Percentiles rank a stretch among this genome's conserved stretches.
Evolutionary conservation across 2,329 filamentous ascomycete genomes (phyloP).

Genomic region (Curvularia lunata): DNA sequence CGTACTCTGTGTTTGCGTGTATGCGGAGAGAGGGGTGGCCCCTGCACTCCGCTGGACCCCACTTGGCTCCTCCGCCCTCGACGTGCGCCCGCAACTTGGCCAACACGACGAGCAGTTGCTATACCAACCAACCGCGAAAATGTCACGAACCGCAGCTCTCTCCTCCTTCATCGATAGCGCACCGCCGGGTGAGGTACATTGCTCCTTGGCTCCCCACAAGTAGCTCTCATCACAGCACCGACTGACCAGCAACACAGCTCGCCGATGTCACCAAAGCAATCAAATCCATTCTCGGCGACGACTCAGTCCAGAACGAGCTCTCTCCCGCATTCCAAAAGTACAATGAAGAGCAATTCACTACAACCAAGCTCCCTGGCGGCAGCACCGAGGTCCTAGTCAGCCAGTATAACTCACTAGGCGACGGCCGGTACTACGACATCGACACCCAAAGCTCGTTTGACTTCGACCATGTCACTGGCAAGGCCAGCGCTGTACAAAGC

Average conservation of each 20-base stretch:
- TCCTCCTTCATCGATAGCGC: constrained; percentile 90
- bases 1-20: not conserved
- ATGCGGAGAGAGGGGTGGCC: constrained; percentile 9
- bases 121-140: constrained; percentile 19
- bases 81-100: constrained; percentile 29
- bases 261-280: constrained; percentile 91
- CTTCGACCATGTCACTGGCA: constrained; percentile 85
- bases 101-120: constrained; percentile 18
- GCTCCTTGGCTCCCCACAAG: constrained; percentile 16
- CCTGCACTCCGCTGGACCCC: constrained; percentile 29
- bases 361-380: constrained; percentile 86
- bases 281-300: constrained; percentile 78
- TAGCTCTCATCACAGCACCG: constrained; percentile 1
- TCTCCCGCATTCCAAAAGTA: constrained; percentile 88
- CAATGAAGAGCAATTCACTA: constrained; percentile 92
- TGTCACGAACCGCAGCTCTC: constrained; percentile 51
- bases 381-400: constrained; percentile 83
- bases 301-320: constrained; percentile 72
- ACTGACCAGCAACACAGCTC: constrained; percentile 63
- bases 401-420: constrained; percentile 80
- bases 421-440: constrained; percentile 86
- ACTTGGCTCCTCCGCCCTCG: constrained; percentile 27
- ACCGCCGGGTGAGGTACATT: constrained; percentile 90
- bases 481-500: constrained; percentile 82
- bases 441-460: constrained; percentile 86